Conservation (phyloP, 306 rosid genomes). For the Dryas drummondii region DNA sequence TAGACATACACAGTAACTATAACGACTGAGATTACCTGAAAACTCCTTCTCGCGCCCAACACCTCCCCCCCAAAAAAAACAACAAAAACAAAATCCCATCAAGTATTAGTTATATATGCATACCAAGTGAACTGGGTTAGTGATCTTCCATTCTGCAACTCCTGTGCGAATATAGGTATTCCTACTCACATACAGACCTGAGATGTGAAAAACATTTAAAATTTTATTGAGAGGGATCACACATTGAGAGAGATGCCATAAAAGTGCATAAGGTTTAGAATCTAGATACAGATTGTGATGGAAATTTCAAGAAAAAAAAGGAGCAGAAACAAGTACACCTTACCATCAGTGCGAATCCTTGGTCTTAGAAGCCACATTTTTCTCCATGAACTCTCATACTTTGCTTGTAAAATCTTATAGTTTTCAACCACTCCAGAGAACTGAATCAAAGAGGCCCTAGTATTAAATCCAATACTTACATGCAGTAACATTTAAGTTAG, state of each 20-base stretch:
- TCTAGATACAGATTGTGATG: neutral
- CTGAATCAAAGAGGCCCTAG: conserved; percentile 43
- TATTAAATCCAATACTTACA: conserved; percentile 27
- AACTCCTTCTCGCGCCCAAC: too few relatives aligned
- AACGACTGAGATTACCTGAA: too few relatives aligned
- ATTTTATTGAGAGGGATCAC: neutral
- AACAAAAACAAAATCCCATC: too few relatives aligned
- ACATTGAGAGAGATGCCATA: neutral
- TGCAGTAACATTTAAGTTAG: conserved; percentile 17
- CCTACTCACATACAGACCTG: conserved; percentile 95
- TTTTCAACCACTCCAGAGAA: conserved; percentile 70
- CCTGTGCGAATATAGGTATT: conserved; percentile 91
- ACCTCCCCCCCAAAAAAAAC: too few relatives aligned
- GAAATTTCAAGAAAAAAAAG: neutral
- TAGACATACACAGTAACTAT: too few relatives aligned
- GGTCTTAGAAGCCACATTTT: conserved; percentile 95
- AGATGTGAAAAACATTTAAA: conserved; percentile 21
- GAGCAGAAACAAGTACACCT: conserved; percentile 18
- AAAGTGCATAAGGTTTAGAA: neutral
- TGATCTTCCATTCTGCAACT: conserved; percentile 86
- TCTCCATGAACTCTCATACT: conserved; percentile 83
- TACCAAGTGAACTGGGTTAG: conserved; percentile 95
- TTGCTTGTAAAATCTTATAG: conserved; percentile 71
- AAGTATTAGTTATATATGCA: neutral
- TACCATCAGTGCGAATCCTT: conserved; percentile 90